Evolutionary conservation across 1,284 basidiomycete genomes (phyloP).

Genomic region (Sphagnurus paluster): DNA sequence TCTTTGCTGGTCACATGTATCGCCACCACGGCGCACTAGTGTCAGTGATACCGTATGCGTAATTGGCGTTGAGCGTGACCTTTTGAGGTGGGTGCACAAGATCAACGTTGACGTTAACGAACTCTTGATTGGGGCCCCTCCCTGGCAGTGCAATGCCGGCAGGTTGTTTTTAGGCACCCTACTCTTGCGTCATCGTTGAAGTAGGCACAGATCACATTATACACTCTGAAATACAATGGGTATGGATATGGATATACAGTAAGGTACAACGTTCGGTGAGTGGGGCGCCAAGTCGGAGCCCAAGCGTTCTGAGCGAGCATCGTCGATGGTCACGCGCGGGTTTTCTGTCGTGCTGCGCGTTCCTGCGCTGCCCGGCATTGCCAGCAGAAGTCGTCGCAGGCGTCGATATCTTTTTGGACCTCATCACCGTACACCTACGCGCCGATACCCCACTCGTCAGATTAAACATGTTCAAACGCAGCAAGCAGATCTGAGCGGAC

Average conservation of each 20-base stretch:
- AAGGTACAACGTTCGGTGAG: slow-evolving; percentile 12
- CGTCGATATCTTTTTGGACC: slow-evolving; percentile 55
- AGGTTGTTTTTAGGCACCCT: slow-evolving; percentile 11
- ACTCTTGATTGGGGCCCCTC: slow-evolving; percentile 5
- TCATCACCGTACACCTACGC: slow-evolving; percentile 52
- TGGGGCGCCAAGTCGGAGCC: too few relatives aligned
- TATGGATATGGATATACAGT: slow-evolving; percentile 15
- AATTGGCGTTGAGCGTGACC: slow-evolving; percentile 12
- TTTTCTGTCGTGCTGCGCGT: slow-evolving; percentile 20
- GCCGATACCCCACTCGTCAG: slow-evolving; percentile 1
- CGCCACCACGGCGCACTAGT: too few relatives aligned
- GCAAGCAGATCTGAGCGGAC: slow-evolving; percentile 15
- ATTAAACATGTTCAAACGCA: too few relatives aligned
- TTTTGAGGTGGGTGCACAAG: background rate
- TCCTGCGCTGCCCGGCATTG: slow-evolving; percentile 47
- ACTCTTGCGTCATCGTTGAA: slow-evolving; percentile 21
- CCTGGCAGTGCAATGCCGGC: slow-evolving; percentile 5
- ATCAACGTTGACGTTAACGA: background rate
- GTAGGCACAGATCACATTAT: slow-evolving; percentile 20
- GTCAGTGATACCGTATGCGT: too few relatives aligned
- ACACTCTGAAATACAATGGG: slow-evolving; percentile 5
- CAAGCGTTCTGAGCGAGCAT: too few relatives aligned
- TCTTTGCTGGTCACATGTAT: too few relatives aligned
- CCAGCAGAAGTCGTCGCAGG: slow-evolving; percentile 56
- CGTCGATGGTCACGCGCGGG: slow-evolving; percentile 13